Evolutionary conservation across 2,329 filamentous ascomycete species (phyloP).

Genomic region (Periconia macrospinosa): DNA sequence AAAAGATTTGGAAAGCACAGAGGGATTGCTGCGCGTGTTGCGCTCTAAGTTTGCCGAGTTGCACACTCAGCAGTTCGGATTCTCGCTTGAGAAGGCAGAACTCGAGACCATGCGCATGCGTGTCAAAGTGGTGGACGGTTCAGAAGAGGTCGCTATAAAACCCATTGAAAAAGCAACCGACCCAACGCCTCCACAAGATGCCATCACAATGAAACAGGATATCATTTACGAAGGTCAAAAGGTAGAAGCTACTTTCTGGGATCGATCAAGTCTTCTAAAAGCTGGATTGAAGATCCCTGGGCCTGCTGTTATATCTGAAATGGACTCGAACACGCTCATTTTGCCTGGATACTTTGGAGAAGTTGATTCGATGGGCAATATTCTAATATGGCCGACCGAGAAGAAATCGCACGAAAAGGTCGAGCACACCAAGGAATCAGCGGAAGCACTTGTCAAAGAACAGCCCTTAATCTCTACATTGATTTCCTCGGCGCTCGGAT

Average conservation of each 20-base stretch:
- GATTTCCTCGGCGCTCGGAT: conserved; percentile 49
- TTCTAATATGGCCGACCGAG: conserved; percentile 49
- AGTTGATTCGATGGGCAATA: conserved; percentile 53
- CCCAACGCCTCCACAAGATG: conserved; percentile 37
- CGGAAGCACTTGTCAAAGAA: conserved; percentile 40
- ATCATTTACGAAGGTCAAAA: conserved; percentile 47
- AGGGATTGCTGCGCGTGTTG: conserved; percentile 33
- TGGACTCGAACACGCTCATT: conserved; percentile 57
- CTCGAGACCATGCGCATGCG: conserved; percentile 54
- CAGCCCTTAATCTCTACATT: conserved; percentile 50
- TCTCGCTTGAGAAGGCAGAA: conserved; percentile 47
- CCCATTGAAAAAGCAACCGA: conserved; percentile 29
- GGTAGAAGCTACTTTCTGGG: conserved; percentile 49
- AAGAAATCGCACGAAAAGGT: conserved; percentile 27
- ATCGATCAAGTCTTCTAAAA: conserved; percentile 46
- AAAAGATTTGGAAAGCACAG: conserved; percentile 38
- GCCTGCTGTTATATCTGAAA: conserved; percentile 53
- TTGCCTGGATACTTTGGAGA: conserved; percentile 52
- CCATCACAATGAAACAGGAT: conserved; percentile 42
- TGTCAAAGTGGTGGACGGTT: conserved; percentile 48
- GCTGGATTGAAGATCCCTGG: conserved; percentile 47
- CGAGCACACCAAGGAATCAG: conserved; percentile 42
- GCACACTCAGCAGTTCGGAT: conserved; percentile 52
- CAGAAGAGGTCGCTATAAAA: conserved; percentile 45
- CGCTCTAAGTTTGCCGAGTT: conserved; percentile 46